phyloP scores from a whole-genome alignment of 1,284 basidiomycete species.

The Heterobasidion parviporum region DNA sequence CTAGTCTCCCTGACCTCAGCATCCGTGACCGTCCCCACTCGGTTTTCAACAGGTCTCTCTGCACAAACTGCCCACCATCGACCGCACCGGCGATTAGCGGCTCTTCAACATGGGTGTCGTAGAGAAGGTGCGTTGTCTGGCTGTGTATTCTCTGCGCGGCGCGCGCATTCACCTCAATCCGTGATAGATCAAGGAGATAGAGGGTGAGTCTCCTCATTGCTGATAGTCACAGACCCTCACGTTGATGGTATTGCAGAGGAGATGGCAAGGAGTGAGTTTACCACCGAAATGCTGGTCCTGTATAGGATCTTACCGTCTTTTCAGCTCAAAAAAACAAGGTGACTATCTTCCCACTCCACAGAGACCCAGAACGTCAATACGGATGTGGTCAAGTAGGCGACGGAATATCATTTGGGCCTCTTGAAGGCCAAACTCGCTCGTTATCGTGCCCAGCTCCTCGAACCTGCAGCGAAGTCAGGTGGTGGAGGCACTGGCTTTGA shows the following conservation, averaged over 20 bases:
- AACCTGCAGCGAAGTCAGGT: slow-evolving; percentile 76
- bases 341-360: slow-evolving; percentile 2
- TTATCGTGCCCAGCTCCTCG: slow-evolving; percentile 84
- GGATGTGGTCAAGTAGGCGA: slow-evolving; percentile 49
- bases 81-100: too few species aligned
- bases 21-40: background rate
- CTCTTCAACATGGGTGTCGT: slow-evolving; percentile 67
- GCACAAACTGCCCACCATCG: background rate
- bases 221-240: background rate
- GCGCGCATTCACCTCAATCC: background rate
- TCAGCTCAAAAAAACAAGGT: slow-evolving; percentile 90
- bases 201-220: slow-evolving; percentile 49
- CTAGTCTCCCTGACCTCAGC: background rate
- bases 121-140: slow-evolving; percentile 58
- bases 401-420: slow-evolving; percentile 85
- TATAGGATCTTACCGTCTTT: slow-evolving; percentile 4
- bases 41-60: background rate
- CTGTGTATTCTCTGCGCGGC: too few species aligned
- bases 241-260: slow-evolving; percentile 53
- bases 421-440: slow-evolving; percentile 89
- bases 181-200: slow-evolving; percentile 84
- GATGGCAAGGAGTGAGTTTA: slow-evolving; percentile 82
- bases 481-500: slow-evolving; percentile 86
- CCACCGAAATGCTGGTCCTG: background rate
- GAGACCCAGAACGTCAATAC: background rate